Conservation (phyloP, 2,329 filamentous ascomycete genomes). For the Exophiala sideris region DNA sequence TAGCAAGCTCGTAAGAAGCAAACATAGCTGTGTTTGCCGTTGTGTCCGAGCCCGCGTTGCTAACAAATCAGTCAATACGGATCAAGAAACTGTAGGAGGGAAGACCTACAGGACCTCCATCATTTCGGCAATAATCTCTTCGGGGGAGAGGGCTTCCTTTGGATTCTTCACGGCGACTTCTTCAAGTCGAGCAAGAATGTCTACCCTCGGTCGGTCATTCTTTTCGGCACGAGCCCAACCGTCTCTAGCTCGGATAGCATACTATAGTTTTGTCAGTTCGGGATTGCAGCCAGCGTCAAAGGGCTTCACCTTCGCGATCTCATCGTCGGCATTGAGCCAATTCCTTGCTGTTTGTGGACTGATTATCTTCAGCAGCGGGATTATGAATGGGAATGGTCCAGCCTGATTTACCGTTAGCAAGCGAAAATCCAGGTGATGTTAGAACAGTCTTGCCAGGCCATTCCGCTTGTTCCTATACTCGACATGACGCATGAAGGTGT, state of each 20-base stretch:
- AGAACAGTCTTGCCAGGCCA: background rate
- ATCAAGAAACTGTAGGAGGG: background rate
- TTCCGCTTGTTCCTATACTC: conserved; percentile 4
- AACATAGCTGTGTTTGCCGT: conserved; percentile 52
- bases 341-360: background rate
- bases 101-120: conserved; percentile 4
- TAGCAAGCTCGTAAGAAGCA: conserved; percentile 38
- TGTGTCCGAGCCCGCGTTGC: conserved; percentile 50
- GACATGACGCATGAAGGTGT: conserved; percentile 1
- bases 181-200: conserved; percentile 4
- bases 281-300: background rate
- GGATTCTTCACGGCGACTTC: conserved; percentile 2
- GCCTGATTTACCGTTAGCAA: background rate
- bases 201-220: background rate
- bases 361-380: background rate
- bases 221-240: background rate
- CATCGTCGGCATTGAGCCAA: conserved; percentile 6
- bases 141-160: background rate
- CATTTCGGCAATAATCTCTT: conserved; percentile 8
- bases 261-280: background rate
- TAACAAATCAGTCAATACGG: background rate
- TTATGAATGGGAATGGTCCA: conserved; percentile 3
- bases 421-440: background rate
- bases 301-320: conserved; percentile 1
- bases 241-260: conserved; percentile 3